Evolutionary conservation across 176 grass and related monocot genomes (phyloP), one percentile per base, ranked within the genome.

Genomic region (Puya raimondii): DNA sequence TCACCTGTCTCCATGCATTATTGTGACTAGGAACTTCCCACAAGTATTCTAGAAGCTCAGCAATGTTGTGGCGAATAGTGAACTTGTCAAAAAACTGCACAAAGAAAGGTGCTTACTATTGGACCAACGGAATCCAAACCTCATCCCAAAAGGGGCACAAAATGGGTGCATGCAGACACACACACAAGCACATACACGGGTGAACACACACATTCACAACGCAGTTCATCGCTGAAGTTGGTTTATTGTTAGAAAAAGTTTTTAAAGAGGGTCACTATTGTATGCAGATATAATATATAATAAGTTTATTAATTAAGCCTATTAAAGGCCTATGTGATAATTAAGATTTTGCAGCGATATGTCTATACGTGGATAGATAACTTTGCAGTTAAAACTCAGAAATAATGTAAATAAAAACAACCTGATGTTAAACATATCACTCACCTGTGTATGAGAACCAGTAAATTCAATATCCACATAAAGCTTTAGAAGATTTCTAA

Each of bases 391-490:
- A 7, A 42, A 42, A 42, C 33, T 42, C 33, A 7, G 33, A 42
- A 42, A 42, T 42, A 42, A 42, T 42, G 33, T 42, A 42, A 42
- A 42, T 42, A 42, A 42, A 42, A 42, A 42, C 33, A 42, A 42
- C 33, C 33, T 7, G 5, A 42, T 42, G 33, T 42, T 42, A 42
- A 42, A 65, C 54, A 51, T 15, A 76, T 4, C 47, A 75, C 79
- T 80, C 67, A 91, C 92, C 80, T 96, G 89, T 16, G 89, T 99
- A 77, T 99, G 87, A 64, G 94, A 97, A 18, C 94, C 90, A 75
- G 94, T 92, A 71, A 99, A 99, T 87, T 91, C 94, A 88, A 99
- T 99, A 85, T 99, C 94, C 68, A 99, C 94, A 84, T 99, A 99
- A 78, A 93, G 79, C 16, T 88, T 99, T 64, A 99, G 74, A 83